These are phyloP conservation scores for Aspergillus aculeatinus DNA, from an alignment of 2,329 filamentous ascomycete species.

Conservation along the genomic window DNA sequence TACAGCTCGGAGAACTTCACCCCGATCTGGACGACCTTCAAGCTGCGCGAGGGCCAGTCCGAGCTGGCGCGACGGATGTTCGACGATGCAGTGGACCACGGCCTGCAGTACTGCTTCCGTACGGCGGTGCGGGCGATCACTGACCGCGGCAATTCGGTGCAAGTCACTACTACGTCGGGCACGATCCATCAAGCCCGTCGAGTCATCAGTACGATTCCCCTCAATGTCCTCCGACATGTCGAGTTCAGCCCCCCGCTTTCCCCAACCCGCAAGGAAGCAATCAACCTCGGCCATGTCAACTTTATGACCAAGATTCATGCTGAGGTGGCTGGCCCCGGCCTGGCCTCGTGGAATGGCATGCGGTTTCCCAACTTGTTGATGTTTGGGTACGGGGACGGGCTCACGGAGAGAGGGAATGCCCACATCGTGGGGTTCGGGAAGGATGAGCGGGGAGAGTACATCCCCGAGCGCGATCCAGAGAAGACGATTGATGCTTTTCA, in stretches of 20 bases:
- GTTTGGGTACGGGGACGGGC: too few relatives aligned
- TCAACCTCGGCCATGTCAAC: conserved; percentile 18
- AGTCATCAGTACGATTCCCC: conserved; percentile 29
- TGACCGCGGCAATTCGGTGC: conserved; percentile 2
- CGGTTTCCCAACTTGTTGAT: too few relatives aligned
- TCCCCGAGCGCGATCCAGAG: too few relatives aligned
- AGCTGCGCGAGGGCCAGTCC: conserved; percentile 32
- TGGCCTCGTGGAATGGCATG: neutral
- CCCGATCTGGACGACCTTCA: conserved; percentile 27
- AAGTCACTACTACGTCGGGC: neutral
- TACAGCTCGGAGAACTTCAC: conserved; percentile 25
- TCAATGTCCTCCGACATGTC: conserved; percentile 20
- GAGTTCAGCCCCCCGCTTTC: conserved; percentile 21
- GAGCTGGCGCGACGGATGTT: conserved; percentile 28
- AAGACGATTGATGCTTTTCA: too few relatives aligned
- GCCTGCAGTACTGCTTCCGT: conserved; percentile 30
- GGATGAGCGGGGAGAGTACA: too few relatives aligned
- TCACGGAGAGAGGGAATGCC: too few relatives aligned
- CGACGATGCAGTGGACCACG: conserved; percentile 23
- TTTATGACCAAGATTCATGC: conserved; percentile 24
- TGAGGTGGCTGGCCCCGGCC: conserved; percentile 11
- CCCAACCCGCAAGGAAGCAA: conserved; percentile 18
- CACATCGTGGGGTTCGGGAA: too few relatives aligned
- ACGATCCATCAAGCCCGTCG: conserved; percentile 18
- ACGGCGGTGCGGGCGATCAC: conserved; percentile 22